Conservation (phyloP, 495 filamentous ascomycete species). For the Trichoderma asperelloides region DNA sequence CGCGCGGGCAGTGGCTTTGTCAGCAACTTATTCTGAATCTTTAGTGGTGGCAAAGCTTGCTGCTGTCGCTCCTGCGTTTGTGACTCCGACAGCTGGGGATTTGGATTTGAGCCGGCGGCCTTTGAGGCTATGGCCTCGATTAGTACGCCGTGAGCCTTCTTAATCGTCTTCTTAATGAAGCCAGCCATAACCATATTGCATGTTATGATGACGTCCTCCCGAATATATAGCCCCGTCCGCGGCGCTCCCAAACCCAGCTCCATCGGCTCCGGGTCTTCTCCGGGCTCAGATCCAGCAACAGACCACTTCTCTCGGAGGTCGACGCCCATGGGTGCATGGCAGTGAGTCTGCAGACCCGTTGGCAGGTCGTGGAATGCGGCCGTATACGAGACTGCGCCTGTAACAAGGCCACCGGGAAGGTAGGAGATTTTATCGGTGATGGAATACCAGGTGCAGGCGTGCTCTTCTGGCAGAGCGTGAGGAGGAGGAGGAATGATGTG, state of each 20-base stretch:
- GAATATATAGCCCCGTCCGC: constrained; percentile 56
- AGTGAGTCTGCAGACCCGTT: constrained; percentile 64
- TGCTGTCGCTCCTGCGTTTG: not conserved
- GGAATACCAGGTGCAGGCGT: constrained; percentile 60
- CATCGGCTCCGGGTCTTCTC: constrained; percentile 47
- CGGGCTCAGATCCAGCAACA: constrained; percentile 51
- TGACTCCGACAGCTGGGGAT: not conserved
- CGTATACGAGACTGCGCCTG: constrained; percentile 61
- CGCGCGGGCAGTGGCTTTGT: not conserved
- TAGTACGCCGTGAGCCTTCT: constrained; percentile 56
- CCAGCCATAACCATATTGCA: constrained; percentile 63
- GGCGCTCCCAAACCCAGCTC: constrained; percentile 57
- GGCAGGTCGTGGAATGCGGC: constrained; percentile 64
- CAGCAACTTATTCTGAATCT: not conserved
- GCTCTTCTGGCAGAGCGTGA: constrained; percentile 56
- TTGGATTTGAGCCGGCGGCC: constrained; percentile 24
- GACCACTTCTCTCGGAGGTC: constrained; percentile 65
- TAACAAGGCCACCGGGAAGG: constrained; percentile 55
- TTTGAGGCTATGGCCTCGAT: constrained; percentile 58
- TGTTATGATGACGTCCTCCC: constrained; percentile 68
- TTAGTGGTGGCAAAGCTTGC: not conserved
- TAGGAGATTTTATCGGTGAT: constrained; percentile 65
- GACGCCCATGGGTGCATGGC: constrained; percentile 56
- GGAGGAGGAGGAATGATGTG: constrained; percentile 52
- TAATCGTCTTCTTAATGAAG: constrained; percentile 69